phyloP scores from a whole-genome alignment of 2,329 filamentous ascomycete genomes.

The Alternaria tenuissima region DNA sequence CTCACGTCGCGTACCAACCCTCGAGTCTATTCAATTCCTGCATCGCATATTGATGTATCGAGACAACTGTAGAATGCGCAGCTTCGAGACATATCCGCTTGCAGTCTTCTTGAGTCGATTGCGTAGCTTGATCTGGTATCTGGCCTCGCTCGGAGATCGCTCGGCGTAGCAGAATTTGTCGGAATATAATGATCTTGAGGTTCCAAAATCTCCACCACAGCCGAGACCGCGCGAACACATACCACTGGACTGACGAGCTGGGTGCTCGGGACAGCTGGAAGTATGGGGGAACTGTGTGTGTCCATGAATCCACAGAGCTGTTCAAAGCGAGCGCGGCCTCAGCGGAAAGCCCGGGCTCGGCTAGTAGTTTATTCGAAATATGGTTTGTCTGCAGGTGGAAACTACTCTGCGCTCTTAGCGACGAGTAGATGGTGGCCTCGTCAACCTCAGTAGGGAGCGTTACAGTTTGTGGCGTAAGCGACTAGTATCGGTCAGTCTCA shows the following conservation, averaged over 20 bases:
- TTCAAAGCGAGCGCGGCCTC: constrained; percentile 33
- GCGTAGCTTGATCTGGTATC: constrained; percentile 26
- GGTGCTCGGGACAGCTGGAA: constrained; percentile 23
- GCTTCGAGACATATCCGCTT: constrained; percentile 35
- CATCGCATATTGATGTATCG: constrained; percentile 32
- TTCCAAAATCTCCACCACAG: constrained; percentile 41
- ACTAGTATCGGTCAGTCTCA: constrained; percentile 19
- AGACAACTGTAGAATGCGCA: constrained; percentile 34
- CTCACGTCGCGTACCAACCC: constrained; percentile 40
- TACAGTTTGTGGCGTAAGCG: constrained; percentile 31
- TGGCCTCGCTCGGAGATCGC: constrained; percentile 34
- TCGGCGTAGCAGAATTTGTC: constrained; percentile 33
- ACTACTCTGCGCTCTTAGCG: constrained; percentile 30
- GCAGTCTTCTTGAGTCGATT: constrained; percentile 32
- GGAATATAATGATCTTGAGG: constrained; percentile 36
- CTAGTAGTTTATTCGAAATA: constrained; percentile 33
- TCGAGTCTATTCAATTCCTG: constrained; percentile 31
- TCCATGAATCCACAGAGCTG: constrained; percentile 29
- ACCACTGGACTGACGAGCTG: constrained; percentile 24
- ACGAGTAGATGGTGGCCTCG: constrained; percentile 33
- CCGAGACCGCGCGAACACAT: constrained; percentile 31
- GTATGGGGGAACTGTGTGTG: constrained; percentile 26
- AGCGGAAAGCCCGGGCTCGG: constrained; percentile 36
- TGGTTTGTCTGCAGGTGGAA: constrained; percentile 37
- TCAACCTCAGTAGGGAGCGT: constrained; percentile 25